A percentile compares a stretch with the other conserved stretches of the same genome.
phyloP scores from a whole-genome alignment of 1,284 basidiomycete species.

The Earliella scabrosa region DNA sequence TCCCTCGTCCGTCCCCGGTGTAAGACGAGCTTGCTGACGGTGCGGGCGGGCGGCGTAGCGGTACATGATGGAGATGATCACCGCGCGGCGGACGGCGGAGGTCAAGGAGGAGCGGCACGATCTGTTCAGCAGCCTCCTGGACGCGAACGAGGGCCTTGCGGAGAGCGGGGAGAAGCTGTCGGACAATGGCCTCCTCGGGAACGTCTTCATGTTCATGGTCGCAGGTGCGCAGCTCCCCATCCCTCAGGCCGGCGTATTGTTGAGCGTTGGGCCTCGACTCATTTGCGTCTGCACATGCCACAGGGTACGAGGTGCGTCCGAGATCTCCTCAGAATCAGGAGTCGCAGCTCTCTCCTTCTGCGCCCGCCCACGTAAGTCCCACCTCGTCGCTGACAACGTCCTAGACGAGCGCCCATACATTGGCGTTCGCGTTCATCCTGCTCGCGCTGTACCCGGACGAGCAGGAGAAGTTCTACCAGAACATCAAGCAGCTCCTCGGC shows the following conservation, averaged over 20 bases:
- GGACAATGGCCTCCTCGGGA: slow-evolving; percentile 56
- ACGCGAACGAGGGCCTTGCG: slow-evolving; percentile 45
- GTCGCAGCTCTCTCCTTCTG: too few species aligned
- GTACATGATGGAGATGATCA: slow-evolving; percentile 42
- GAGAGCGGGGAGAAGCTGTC: slow-evolving; percentile 42
- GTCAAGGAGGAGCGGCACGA: slow-evolving; percentile 52
- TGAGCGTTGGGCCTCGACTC: too few species aligned
- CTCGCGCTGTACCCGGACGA: slow-evolving; percentile 59
- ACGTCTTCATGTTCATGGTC: slow-evolving; percentile 50
- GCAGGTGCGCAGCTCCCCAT: slow-evolving; percentile 39
- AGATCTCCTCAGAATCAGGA: too few species aligned
- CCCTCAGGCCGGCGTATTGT: too few species aligned
- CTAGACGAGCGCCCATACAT: slow-evolving; percentile 53
- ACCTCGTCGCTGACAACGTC: too few species aligned
- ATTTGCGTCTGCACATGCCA: neutral
- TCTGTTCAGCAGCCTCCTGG: slow-evolving; percentile 57
- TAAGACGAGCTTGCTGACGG: neutral
- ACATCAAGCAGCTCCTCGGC: slow-evolving; percentile 49
- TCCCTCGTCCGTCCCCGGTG: too few species aligned
- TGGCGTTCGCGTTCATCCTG: slow-evolving; percentile 59
- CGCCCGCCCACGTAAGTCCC: too few species aligned
- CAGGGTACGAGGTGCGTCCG: slow-evolving; percentile 53
- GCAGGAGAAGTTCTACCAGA: slow-evolving; percentile 61
- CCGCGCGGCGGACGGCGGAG: slow-evolving; percentile 41
- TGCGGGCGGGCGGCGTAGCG: neutral